A percentile compares a stretch with the other conserved stretches of the same genome.
Evolutionary conservation across 495 filamentous ascomycete species (phyloP).

Genomic region (Talaromyces proteolyticus): DNA sequence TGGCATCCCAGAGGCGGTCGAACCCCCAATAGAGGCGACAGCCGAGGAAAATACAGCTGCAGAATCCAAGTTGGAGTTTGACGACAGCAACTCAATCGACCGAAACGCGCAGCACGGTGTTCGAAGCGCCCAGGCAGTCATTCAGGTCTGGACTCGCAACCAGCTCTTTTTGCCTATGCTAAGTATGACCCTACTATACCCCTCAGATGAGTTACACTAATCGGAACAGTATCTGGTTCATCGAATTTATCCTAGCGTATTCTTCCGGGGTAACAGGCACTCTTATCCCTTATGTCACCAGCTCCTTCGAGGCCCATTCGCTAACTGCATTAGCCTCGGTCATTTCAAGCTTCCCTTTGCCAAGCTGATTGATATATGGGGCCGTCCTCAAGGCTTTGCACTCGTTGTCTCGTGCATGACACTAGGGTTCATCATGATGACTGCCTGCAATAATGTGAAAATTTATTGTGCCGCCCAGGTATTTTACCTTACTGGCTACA

Average conservation of each 20-base stretch:
- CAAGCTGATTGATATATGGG: conserved; percentile 59
- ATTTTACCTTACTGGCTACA: conserved; percentile 52
- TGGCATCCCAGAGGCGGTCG: not conserved
- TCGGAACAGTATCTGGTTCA: conserved; percentile 1
- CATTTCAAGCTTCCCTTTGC: conserved; percentile 48
- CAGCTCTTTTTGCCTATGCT: conserved; percentile 2
- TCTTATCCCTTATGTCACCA: conserved; percentile 18
- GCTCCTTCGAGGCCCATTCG: conserved; percentile 14
- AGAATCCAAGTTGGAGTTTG: not conserved
- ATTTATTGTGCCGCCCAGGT: conserved; percentile 41
- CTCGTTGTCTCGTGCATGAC: conserved; percentile 15
- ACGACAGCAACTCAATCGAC: not conserved
- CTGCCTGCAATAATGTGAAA: conserved; percentile 29
- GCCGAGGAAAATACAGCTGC: not conserved
- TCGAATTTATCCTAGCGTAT: conserved; percentile 6
- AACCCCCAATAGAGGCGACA: not conserved
- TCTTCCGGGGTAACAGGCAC: conserved; percentile 8
- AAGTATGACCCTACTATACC: conserved; percentile 2
- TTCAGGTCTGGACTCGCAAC: conserved; percentile 10
- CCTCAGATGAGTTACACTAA: conserved; percentile 8
- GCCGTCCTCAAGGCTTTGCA: conserved; percentile 42
- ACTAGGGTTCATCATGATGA: conserved; percentile 45
- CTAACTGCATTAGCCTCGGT: conserved; percentile 14
- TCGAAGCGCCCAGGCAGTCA: conserved; percentile 35
- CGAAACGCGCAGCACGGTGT: conserved; percentile 33